Conservation (phyloP, 2,329 filamentous ascomycete species). For the Botrytis galanthina region DNA sequence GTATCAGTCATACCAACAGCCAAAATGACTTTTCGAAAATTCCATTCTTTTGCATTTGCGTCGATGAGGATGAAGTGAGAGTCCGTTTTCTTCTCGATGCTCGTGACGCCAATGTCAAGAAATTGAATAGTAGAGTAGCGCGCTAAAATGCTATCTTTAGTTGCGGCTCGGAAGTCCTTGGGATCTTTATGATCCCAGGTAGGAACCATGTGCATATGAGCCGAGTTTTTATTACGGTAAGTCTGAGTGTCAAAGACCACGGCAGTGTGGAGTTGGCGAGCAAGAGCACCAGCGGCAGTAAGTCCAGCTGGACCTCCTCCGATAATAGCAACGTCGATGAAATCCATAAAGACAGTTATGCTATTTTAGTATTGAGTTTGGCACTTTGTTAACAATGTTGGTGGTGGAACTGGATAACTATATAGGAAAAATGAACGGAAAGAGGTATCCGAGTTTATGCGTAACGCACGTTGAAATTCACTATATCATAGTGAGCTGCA, state of each 20-base stretch:
- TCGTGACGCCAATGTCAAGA: conserved; percentile 30
- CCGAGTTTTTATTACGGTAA: conserved; percentile 44
- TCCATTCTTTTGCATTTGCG: conserved; percentile 43
- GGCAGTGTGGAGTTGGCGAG: conserved; percentile 41
- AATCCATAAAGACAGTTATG: too few relatives aligned
- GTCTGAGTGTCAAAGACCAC: conserved; percentile 45
- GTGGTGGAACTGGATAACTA: background rate
- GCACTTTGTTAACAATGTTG: background rate
- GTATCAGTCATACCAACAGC: conserved; percentile 54
- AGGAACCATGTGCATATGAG: conserved; percentile 46
- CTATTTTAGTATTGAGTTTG: background rate
- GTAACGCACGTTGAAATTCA: background rate
- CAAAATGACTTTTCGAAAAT: conserved; percentile 53
- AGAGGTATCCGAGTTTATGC: background rate
- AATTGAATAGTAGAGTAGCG: conserved; percentile 41
- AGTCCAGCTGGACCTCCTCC: conserved; percentile 48
- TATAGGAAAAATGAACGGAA: background rate
- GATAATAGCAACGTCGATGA: conserved; percentile 40
- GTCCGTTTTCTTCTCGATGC: conserved; percentile 23
- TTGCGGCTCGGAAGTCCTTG: conserved; percentile 36
- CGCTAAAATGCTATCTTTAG: conserved; percentile 38
- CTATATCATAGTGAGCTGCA: background rate
- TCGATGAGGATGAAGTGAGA: conserved; percentile 43
- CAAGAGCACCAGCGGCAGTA: conserved; percentile 41
- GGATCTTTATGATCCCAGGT: conserved; percentile 41